Evolutionary conservation across 176 grass and related monocot genomes (phyloP), one percentile per base, ranked within the genome.

Genomic region (Cymbopogon citratus): DNA sequence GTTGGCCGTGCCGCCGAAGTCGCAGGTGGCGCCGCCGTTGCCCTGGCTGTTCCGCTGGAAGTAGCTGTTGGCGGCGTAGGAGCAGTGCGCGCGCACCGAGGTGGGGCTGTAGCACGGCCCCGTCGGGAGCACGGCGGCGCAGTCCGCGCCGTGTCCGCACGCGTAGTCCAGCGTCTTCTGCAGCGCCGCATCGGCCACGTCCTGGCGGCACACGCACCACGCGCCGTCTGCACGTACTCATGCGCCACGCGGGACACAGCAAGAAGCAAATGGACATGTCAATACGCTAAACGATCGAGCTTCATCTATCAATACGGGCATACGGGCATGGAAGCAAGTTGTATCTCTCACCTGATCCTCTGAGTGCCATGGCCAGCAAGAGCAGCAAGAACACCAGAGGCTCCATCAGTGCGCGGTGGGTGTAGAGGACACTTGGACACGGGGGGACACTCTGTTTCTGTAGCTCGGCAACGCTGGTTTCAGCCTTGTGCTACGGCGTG

Each of bases 1-100:
- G 70, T 16, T 96, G 78, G 93, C 97, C 2, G 93, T 99, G 68
- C 69, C 77, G 12, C 93, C 93, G 73, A 99, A 99, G 83, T 99
- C 97, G 41, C 97, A 99, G 48, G 93, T 92, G 71, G 82, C 93
- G 81, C 97, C 93, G 81, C 97, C 97, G 16, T 24, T 65, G 74
- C 83, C 63, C 52, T 82, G 83, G 75, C 49, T 78, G 66, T 79
- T 91, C 60, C 74, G 52, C 88, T 96, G 93, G 83, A 85, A 96
- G 84, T 92, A 96, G 85, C 93, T 96, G 76, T 96, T 96, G 79
- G 51, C 86, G 36, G 90, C 90, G 83, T 85, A 88, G 75, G 90
- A 91, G 83, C 90, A 88, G 83, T 88, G 90, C 67, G 86, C 86
- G 13, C 3, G 18, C 51, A 88, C 90, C 12, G 79, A 26, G 86